Conservation (phyloP, 2,329 filamentous ascomycete genomes). For the Magnaporthiopsis poae region DNA sequence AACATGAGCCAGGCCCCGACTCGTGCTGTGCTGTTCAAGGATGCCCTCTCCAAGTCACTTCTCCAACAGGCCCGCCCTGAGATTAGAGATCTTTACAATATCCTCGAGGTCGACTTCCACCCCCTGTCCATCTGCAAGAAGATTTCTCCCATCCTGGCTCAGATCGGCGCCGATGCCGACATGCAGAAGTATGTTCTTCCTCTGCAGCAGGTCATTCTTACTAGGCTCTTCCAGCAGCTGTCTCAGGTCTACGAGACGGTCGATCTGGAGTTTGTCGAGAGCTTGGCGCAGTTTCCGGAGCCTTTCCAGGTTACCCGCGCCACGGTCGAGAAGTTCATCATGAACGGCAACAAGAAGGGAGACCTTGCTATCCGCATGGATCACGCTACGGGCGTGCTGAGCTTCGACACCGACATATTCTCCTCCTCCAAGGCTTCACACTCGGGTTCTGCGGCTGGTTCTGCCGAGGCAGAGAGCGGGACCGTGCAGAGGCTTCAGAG, state of each 20-base stretch:
- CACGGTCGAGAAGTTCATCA: constrained; percentile 99
- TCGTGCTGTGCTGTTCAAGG: constrained; percentile 84
- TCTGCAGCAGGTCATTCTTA: constrained; percentile 96
- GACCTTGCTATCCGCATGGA: constrained; percentile 93
- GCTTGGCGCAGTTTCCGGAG: constrained; percentile 89
- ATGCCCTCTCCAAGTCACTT: constrained; percentile 88
- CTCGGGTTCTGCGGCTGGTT: constrained; percentile 72
- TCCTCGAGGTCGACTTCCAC: constrained; percentile 97
- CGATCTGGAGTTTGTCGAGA: constrained; percentile 84
- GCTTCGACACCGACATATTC: constrained; percentile 97
- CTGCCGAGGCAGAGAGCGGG: constrained; percentile 73
- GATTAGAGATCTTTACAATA: constrained; percentile 95
- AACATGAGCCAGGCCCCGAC: constrained; percentile 87
- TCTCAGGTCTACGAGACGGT: constrained; percentile 99
- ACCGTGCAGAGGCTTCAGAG: constrained; percentile 92
- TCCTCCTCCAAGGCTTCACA: constrained; percentile 89
- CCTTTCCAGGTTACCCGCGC: constrained; percentile 84
- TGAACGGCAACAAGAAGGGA: constrained; percentile 99
- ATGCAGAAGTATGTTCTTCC: constrained; percentile 96
- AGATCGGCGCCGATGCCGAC: constrained; percentile 87
- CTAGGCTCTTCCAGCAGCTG: constrained; percentile 94
- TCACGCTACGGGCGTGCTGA: constrained; percentile 86
- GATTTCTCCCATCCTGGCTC: constrained; percentile 87
- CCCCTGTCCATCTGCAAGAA: constrained; percentile 97
- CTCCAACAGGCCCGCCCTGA: constrained; percentile 86